phyloP scores from a whole-genome alignment of 2,329 filamentous ascomycete genomes.

The Nigrospora sphaerica region DNA sequence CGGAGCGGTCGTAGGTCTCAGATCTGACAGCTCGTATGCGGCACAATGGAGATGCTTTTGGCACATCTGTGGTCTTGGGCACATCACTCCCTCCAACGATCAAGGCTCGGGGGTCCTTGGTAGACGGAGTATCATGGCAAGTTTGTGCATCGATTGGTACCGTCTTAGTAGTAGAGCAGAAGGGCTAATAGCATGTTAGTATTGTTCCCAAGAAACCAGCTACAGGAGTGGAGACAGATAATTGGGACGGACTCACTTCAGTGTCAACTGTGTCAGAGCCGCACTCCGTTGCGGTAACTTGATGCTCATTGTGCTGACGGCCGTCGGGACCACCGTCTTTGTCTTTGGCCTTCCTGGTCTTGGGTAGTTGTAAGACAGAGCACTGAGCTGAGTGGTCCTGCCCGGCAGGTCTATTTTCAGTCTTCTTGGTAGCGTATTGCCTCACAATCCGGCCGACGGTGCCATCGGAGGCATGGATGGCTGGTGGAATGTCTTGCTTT shows the following conservation, averaged over 20 bases:
- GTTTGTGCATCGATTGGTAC: no score
- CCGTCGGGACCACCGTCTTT: background rate
- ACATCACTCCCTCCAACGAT: no score
- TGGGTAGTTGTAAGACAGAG: background rate
- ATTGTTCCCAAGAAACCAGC: no score
- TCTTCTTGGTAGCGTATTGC: background rate
- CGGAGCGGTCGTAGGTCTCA: background rate
- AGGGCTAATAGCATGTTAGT: no score
- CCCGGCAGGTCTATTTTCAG: background rate
- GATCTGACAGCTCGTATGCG: background rate
- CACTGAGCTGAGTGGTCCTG: background rate
- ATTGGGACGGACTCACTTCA: background rate
- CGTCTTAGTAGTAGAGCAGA: no score
- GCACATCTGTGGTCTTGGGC: no score
- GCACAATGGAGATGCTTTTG: no score
- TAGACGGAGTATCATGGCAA: no score
- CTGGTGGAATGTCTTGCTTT: background rate
- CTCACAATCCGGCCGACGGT: background rate
- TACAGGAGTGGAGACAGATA: no score
- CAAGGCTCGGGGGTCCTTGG: no score
- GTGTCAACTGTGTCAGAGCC: background rate
- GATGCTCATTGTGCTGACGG: background rate
- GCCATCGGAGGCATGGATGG: background rate
- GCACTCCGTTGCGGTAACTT: background rate
- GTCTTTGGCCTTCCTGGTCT: background rate